These are phyloP conservation scores for Pseudomicrostroma phylloplanum DNA, from an alignment of 1,284 basidiomycete genomes.

Conservation along the genomic window DNA sequence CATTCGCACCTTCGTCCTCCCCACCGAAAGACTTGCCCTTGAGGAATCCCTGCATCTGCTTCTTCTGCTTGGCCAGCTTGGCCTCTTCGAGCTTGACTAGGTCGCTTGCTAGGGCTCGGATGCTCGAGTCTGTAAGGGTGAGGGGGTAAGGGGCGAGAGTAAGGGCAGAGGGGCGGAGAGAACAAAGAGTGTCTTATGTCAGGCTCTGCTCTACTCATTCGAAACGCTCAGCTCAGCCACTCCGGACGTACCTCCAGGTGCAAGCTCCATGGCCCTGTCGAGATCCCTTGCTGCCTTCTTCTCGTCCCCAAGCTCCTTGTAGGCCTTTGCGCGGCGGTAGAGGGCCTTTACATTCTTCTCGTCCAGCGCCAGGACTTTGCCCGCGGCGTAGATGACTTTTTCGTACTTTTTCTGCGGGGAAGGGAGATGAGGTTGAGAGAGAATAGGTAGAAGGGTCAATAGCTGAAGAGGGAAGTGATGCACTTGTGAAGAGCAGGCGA, in stretches of 20 bases:
- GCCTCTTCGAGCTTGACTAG: conserved; percentile 8
- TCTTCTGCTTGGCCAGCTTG: conserved; percentile 2
- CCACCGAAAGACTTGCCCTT: not conserved
- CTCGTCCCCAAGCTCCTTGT: conserved; percentile 21
- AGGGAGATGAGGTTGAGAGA: too few species aligned
- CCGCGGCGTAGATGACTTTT: conserved; percentile 20
- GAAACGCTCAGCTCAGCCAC: too few species aligned
- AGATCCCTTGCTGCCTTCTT: conserved; percentile 25
- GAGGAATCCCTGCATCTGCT: not conserved
- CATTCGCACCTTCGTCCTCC: not conserved
- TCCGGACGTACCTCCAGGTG: not conserved
- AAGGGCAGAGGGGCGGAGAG: too few species aligned
- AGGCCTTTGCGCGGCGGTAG: conserved; percentile 23
- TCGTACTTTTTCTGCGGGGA: conserved; percentile 20
- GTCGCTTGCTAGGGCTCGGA: conserved; percentile 5
- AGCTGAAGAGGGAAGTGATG: too few species aligned
- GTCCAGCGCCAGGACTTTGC: conserved; percentile 21
- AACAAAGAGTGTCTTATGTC: too few species aligned
- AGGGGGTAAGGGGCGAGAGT: too few species aligned
- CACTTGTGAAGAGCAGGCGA: too few species aligned
- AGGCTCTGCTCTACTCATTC: too few species aligned
- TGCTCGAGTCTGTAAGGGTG: not conserved
- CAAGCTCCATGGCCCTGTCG: conserved; percentile 20
- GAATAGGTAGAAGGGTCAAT: too few species aligned
- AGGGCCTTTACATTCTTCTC: conserved; percentile 29